phyloP scores from a whole-genome alignment of 148 eudicot genomes.

The Dysphania ambrosioides region DNA sequence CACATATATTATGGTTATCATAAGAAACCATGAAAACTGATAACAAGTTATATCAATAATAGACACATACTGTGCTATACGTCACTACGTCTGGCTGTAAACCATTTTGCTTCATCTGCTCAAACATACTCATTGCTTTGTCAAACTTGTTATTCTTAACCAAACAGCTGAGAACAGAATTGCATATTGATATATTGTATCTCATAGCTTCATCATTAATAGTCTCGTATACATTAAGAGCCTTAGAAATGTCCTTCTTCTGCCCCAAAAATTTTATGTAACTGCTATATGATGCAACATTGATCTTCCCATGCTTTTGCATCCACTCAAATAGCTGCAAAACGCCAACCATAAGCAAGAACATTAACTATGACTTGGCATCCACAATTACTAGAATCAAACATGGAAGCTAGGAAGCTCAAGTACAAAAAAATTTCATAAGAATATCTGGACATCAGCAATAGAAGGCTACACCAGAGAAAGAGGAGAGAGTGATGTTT shows the following conservation, averaged over 20 bases:
- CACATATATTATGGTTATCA: too few relatives aligned
- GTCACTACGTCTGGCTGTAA: constrained; percentile 77
- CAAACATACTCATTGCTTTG: constrained; percentile 49
- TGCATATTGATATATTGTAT: constrained; percentile 66
- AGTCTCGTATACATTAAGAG: constrained; percentile 52
- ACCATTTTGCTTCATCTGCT: constrained; percentile 84
- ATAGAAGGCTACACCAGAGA: background rate
- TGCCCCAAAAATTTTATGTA: constrained; percentile 66
- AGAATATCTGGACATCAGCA: background rate
- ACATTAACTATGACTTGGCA: background rate
- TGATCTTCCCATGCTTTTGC: constrained; percentile 60
- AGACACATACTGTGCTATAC: constrained; percentile 65
- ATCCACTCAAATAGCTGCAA: constrained; percentile 93
- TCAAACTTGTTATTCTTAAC: constrained; percentile 53
- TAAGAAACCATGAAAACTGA: too few relatives aligned
- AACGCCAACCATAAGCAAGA: background rate
- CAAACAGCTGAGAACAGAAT: constrained; percentile 72
- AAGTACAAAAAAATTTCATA: background rate
- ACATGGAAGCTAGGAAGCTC: background rate
- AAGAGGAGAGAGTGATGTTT: background rate
- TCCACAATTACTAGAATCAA: background rate
- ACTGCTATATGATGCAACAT: constrained; percentile 74
- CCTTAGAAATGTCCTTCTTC: constrained; percentile 47
- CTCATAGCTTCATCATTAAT: constrained; percentile 55
- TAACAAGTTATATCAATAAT: background rate